Evolutionary conservation across 352 stramenopile genomes (phyloP).

Genomic region (Pythium phragmitis): DNA sequence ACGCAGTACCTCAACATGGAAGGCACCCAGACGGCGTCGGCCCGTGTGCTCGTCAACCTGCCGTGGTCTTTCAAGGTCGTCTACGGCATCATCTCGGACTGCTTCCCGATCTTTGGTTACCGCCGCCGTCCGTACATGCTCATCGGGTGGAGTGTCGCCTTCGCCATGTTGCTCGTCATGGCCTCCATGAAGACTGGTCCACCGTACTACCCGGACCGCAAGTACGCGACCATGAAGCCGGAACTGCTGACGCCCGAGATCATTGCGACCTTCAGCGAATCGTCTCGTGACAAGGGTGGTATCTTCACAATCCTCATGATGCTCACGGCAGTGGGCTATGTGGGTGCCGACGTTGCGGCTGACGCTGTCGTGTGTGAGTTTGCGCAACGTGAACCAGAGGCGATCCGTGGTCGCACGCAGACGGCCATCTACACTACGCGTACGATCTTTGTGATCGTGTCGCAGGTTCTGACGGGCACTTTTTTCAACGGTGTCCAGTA

Average conservation of each 20-base stretch:
- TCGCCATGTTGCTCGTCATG: conserved; percentile 26
- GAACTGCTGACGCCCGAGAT: conserved; percentile 1
- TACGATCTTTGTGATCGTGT: conserved; percentile 23
- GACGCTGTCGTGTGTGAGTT: conserved; percentile 18
- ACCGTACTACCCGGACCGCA: conserved; percentile 33
- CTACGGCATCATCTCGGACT: conserved; percentile 29
- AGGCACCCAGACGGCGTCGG: conserved; percentile 24
- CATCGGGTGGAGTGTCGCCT: conserved; percentile 28
- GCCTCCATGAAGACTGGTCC: conserved; percentile 13
- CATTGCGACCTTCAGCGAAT: conserved; percentile 21
- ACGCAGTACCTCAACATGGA: conserved; percentile 31
- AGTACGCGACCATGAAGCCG: conserved; percentile 26
- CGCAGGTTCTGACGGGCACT: conserved; percentile 25
- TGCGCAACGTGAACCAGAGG: conserved; percentile 19
- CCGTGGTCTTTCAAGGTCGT: conserved; percentile 37
- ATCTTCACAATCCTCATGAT: conserved; percentile 36
- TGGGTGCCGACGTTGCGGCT: conserved; percentile 19
- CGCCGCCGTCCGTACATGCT: conserved; percentile 38
- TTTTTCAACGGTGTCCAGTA: conserved; percentile 27
- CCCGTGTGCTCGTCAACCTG: conserved; percentile 22
- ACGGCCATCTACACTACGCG: conserved; percentile 17
- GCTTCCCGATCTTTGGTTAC: conserved; percentile 32
- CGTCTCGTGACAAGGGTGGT: conserved; percentile 23
- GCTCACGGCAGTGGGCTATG: conserved; percentile 30
- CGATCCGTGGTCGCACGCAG: conserved; percentile 18